phyloP scores from a whole-genome alignment of 345 rosid species.

The Isatis tinctoria region DNA sequence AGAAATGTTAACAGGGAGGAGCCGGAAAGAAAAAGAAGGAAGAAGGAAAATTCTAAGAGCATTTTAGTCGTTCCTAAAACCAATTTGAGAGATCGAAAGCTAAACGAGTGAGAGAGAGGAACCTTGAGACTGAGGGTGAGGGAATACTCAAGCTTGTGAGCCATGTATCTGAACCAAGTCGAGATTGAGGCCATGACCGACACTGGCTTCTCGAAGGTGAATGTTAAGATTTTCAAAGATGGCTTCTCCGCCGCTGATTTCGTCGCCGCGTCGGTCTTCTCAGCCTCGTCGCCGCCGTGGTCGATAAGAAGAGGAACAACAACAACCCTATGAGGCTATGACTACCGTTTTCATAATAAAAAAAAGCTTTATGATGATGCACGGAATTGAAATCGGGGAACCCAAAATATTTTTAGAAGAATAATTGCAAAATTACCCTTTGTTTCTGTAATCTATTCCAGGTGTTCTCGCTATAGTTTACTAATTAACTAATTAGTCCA shows the following conservation, averaged over 20 bases:
- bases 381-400: constrained; percentile 10
- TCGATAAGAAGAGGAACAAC: constrained; percentile 10
- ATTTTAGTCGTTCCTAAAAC: neutral
- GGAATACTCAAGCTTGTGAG: constrained; percentile 69
- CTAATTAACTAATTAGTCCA: neutral
- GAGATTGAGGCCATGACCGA: constrained; percentile 61
- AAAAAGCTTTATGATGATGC: neutral
- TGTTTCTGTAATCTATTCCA: neutral
- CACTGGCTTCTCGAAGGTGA: neutral
- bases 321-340: constrained; percentile 17
- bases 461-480: neutral
- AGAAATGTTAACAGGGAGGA: too few relatives aligned
- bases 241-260: constrained; percentile 10
- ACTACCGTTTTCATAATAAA: neutral
- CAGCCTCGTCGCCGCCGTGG: constrained; percentile 27
- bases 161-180: constrained; percentile 75
- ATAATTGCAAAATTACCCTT: neutral
- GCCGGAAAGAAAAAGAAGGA: too few relatives aligned
- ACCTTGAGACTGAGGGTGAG: constrained; percentile 63
- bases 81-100: neutral
- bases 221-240: neutral
- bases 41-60: neutral
- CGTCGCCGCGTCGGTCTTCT: neutral
- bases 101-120: neutral
- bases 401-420: neutral